phyloP scores from a whole-genome alignment of 2,329 filamentous ascomycete genomes.

The Fusarium sulawesiense region DNA sequence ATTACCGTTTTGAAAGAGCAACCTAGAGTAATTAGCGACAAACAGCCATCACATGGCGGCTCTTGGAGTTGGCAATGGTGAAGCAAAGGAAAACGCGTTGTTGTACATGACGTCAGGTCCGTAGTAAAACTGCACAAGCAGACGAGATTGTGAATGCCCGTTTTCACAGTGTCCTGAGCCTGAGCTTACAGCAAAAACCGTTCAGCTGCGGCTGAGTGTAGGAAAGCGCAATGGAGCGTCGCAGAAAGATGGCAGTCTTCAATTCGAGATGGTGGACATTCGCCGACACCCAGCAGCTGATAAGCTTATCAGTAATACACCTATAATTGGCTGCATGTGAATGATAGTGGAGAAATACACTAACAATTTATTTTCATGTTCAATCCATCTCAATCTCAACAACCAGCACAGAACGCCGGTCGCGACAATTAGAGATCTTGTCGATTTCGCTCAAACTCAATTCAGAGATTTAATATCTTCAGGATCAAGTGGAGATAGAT shows the following conservation, averaged over 20 bases:
- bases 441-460: background rate
- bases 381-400: background rate
- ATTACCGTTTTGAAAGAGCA: background rate
- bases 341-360: background rate
- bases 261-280: background rate
- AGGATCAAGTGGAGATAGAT: background rate
- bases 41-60: background rate
- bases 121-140: background rate
- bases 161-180: background rate
- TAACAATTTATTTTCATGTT: background rate
- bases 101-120: background rate
- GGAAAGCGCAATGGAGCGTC: background rate
- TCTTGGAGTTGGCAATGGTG: too few species aligned
- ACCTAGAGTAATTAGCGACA: background rate
- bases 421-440: background rate
- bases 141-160: background rate
- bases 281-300: background rate
- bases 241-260: background rate
- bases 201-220: background rate
- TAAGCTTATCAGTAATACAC: background rate
- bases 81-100: background rate
- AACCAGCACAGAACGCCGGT: background rate
- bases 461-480: too few species aligned
- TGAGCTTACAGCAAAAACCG: background rate
- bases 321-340: accelerated